Conservation (phyloP, 2,329 filamentous ascomycete species). For the Stachybotrys chlorohalonatus region DNA sequence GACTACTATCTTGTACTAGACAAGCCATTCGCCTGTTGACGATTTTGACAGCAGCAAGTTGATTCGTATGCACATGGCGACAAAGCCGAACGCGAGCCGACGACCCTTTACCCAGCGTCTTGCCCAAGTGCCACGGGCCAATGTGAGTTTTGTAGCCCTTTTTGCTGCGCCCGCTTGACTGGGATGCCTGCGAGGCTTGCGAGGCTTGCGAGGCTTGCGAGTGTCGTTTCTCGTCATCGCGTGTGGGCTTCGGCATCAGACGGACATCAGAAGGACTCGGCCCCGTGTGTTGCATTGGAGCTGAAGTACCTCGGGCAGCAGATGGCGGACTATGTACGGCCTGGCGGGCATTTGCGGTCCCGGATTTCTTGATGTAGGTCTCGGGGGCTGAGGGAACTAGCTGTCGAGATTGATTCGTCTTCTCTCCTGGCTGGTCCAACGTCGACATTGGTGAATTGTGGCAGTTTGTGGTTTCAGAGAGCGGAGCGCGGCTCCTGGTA, state of each 20-base stretch:
- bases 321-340: background rate
- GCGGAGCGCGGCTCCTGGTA: conserved; percentile 26
- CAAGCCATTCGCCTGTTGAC: conserved; percentile 76
- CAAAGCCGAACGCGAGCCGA: conserved; percentile 83
- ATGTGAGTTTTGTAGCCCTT: conserved; percentile 61
- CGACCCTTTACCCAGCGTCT: conserved; percentile 79
- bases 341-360: conserved; percentile 1
- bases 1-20: conserved; percentile 74
- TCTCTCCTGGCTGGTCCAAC: conserved; percentile 16
- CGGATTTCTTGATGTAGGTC: background rate
- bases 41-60: conserved; percentile 90
- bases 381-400: conserved; percentile 6
- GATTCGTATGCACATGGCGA: conserved; percentile 67
- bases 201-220: conserved; percentile 31
- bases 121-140: conserved; percentile 89
- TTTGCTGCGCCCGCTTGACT: conserved; percentile 28
- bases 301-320: background rate
- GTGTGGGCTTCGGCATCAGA: conserved; percentile 9
- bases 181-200: conserved; percentile 31
- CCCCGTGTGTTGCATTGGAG: conserved; percentile 1
- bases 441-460: conserved; percentile 30
- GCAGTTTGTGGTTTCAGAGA: conserved; percentile 38
- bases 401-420: conserved; percentile 18
- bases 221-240: conserved; percentile 21
- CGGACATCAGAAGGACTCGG: conserved; percentile 5